Evolutionary conservation across 2,329 filamentous ascomycete species (phyloP), one percentile per base, ranked within the genome.

Genomic region (Clonostachys solani): DNA sequence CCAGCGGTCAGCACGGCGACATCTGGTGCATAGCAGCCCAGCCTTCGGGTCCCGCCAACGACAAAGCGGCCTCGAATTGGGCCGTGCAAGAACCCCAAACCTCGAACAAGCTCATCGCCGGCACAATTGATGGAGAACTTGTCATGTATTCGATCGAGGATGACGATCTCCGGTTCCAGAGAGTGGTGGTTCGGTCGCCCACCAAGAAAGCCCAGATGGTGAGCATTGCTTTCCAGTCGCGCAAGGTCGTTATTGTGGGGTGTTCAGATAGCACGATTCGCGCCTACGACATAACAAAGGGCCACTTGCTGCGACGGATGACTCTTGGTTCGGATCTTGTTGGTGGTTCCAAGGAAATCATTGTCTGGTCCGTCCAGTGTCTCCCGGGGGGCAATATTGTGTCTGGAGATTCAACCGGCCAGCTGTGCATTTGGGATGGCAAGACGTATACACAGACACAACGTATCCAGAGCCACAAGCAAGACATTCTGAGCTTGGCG

Each of bases 191-290:
- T 38, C 78, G 89, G 53, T 86, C 89, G 3, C 84, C 88, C 3
- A 86, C 86, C 33, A 95, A 92, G 71, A 92, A 87, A 67, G 84
- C 89, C 34, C 86, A 92, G 59, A 92, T 95, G 61, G 83, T 97
- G 58, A 96, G 90, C 69, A 84, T 99, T 52, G 82, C 87, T 19
- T 99, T 95, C 69, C 91, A 96, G 67, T 86, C 88, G 54, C 83
- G 87, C 48, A 81, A 92, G 59, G 83, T 84, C 34, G 84, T 92
- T 49, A 82, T 96, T 40, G 91, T 92, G 35, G 94, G 94, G 18
- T 97, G 94, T 64, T 92, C 91, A n/a, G 92, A 99, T 69, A 92
- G 91, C 66, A 89, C 84, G n/a, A 94, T 99, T 54, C 86, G 92
- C 52, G 81, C 94, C 46, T 95, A 92, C 67, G 91, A 97, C 63